These are phyloP conservation scores for Pseudonitzschia multistriata DNA, from an alignment of 108 stramenopile genomes.

Conservation along the genomic window DNA sequence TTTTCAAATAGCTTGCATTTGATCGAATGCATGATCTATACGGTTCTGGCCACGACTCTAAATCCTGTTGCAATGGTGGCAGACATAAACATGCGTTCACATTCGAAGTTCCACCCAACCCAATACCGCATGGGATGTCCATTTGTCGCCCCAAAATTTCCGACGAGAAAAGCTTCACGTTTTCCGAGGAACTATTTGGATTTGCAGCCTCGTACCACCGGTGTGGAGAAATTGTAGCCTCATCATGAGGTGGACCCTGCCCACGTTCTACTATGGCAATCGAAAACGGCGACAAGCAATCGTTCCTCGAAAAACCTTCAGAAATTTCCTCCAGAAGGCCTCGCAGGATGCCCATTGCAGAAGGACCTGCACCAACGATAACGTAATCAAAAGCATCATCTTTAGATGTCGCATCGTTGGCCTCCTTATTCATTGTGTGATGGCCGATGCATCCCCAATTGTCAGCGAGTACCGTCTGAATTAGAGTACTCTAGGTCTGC, in stretches of 20 bases:
- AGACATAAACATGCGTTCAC: conserved; percentile 64
- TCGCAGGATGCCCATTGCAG: conserved; percentile 65
- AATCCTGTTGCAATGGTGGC: conserved; percentile 46
- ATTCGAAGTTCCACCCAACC: conserved; percentile 74
- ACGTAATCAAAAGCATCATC: conserved; percentile 42
- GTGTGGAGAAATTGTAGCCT: conserved; percentile 6
- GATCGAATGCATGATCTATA: conserved; percentile 35
- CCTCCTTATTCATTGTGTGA: background rate
- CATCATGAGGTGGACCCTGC: conserved; percentile 13
- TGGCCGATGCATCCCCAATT: background rate
- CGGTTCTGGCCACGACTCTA: conserved; percentile 54
- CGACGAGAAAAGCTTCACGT: conserved; percentile 15
- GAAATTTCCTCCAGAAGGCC: conserved; percentile 41
- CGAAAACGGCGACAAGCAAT: conserved; percentile 4
- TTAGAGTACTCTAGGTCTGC: too few relatives aligned
- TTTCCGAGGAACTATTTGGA: conserved; percentile 1
- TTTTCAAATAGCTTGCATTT: conserved; percentile 17
- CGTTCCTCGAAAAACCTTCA: background rate
- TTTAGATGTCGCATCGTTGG: background rate
- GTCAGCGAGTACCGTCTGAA: too few relatives aligned
- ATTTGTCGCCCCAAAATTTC: conserved; percentile 32
- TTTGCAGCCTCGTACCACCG: conserved; percentile 36
- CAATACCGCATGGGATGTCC: conserved; percentile 56
- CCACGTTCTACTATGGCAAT: conserved; percentile 76
- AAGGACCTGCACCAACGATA: conserved; percentile 75